phyloP scores from a whole-genome alignment of 75 land plant species.

The Cupressus sempervirens region DNA sequence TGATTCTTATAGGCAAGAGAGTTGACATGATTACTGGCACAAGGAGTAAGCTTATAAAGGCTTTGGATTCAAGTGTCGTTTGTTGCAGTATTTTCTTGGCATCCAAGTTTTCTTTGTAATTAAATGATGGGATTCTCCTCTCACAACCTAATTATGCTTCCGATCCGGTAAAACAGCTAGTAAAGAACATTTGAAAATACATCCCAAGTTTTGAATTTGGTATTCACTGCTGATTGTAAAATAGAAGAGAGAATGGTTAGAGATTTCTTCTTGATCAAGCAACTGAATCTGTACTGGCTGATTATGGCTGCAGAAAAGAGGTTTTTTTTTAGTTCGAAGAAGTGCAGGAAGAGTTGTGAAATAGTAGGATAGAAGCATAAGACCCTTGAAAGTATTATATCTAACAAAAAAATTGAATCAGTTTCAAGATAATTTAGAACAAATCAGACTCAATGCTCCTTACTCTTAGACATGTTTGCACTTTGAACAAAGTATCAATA shows the following conservation, averaged over 20 bases:
- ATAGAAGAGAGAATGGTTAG: no score
- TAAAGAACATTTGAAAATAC: not conserved
- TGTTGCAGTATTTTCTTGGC: not conserved
- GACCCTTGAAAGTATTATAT: not conserved
- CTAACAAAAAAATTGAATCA: not conserved
- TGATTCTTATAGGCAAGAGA: not conserved
- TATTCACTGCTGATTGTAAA: not conserved
- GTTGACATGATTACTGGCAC: not conserved
- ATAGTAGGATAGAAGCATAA: not conserved
- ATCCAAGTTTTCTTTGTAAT: not conserved
- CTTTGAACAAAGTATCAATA: not conserved
- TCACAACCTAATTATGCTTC: not conserved
- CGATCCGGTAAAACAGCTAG: not conserved
- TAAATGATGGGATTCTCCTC: not conserved
- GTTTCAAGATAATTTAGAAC: not conserved
- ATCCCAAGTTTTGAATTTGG: not conserved
- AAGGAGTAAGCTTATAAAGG: not conserved
- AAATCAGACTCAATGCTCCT: not conserved
- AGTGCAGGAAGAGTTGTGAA: no score
- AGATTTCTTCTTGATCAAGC: not conserved
- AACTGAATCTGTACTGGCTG: not conserved
- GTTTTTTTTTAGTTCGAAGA: no score
- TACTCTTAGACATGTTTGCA: not conserved
- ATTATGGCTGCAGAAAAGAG: no score
- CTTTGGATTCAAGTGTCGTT: not conserved